phyloP scores from a whole-genome alignment of 176 grass and related monocot genomes.

The Pharus latifolius region DNA sequence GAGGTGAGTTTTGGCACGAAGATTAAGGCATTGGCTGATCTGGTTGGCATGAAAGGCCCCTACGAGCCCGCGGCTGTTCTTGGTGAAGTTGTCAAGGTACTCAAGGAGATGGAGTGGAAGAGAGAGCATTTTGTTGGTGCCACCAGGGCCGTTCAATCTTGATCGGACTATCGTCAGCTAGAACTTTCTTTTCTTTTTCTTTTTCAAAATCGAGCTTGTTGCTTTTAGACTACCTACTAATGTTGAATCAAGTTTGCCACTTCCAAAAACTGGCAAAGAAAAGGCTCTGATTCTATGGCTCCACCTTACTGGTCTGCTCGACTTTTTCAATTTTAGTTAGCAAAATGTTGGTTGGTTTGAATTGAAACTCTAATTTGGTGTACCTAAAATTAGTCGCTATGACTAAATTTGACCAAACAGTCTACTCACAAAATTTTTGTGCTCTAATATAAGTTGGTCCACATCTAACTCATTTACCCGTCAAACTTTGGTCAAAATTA shows the following conservation, averaged over 20 bases:
- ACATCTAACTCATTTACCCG: no score
- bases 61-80: background rate
- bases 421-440: no score
- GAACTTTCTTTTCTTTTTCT: background rate
- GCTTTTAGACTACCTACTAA: no score
- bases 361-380: no score
- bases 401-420: no score
- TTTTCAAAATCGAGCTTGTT: background rate
- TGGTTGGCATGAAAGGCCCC: constrained; percentile 6
- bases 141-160: background rate
- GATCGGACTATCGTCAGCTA: background rate
- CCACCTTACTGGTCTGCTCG: no score
- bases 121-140: background rate
- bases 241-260: no score
- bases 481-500: no score
- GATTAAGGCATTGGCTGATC: constrained; percentile 16
- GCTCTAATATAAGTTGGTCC: no score
- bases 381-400: no score
- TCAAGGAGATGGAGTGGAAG: background rate
- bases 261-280: background rate
- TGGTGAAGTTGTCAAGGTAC: constrained; percentile 19
- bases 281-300: background rate
- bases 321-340: no score
- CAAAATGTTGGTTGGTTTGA: no score
- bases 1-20: constrained; percentile 6